Evolutionary conservation across 225 moss, liverwort and hornwort genomes (phyloP).

Genomic region (Climacium dendroides): DNA sequence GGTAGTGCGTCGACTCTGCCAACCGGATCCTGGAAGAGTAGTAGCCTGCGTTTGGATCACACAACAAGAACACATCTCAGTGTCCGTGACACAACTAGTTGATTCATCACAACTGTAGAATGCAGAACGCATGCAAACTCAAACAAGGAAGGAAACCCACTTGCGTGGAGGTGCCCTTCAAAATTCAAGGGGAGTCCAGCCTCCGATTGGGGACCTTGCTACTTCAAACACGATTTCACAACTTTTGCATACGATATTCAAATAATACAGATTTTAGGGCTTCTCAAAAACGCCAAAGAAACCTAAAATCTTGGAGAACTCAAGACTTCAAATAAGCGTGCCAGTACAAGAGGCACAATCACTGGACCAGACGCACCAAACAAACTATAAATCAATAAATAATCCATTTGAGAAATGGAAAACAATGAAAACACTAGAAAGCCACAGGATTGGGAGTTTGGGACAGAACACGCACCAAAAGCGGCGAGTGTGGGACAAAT

Average conservation of each 20-base stretch:
- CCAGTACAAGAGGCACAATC: too few relatives aligned
- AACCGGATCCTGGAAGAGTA: not conserved
- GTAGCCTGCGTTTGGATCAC: not conserved
- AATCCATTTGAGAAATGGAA: not conserved
- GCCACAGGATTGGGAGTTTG: not conserved
- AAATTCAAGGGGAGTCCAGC: not conserved
- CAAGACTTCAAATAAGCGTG: not conserved
- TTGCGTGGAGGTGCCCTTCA: not conserved
- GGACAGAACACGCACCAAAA: not conserved
- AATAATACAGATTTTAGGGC: not conserved
- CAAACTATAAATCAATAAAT: not conserved
- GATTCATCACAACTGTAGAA: not conserved
- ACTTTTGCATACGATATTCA: not conserved
- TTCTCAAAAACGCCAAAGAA: not conserved
- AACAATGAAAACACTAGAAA: not conserved
- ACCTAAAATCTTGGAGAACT: not conserved
- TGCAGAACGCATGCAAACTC: not conserved
- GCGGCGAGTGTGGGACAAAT: not conserved
- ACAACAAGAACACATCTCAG: not conserved
- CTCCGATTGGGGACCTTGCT: not conserved
- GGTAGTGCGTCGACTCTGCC: not conserved
- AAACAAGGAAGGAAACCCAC: not conserved
- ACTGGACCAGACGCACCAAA: not conserved
- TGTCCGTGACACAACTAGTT: not conserved
- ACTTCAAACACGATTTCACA: too few relatives aligned